Percentiles rank a stretch among this genome's conserved stretches.
Evolutionary conservation across 306 rosid genomes (phyloP).

Genomic region (Oxytropis ochrocephala): DNA sequence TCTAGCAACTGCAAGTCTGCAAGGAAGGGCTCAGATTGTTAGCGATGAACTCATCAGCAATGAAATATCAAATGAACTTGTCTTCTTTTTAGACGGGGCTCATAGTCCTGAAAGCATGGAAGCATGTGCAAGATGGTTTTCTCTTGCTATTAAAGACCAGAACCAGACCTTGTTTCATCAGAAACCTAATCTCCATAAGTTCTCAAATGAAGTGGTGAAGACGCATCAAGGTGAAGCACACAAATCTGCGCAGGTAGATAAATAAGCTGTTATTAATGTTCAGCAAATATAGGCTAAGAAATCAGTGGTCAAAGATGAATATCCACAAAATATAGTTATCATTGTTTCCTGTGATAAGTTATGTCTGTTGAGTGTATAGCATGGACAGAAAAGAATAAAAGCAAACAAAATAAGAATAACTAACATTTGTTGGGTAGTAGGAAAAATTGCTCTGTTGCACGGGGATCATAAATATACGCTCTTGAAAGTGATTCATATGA

Average conservation of each 20-base stretch:
- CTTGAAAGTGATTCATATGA: constrained; percentile 5
- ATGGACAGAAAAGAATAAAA: constrained; percentile 5
- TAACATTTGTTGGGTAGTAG: background rate
- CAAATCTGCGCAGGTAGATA: constrained; percentile 57
- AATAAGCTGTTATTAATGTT: constrained; percentile 18
- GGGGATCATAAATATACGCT: background rate
- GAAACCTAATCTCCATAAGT: constrained; percentile 29
- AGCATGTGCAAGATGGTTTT: constrained; percentile 85
- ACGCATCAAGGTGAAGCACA: constrained; percentile 24
- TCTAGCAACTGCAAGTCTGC: constrained; percentile 65
- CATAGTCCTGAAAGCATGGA: constrained; percentile 98
- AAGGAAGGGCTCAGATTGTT: constrained; percentile 95
- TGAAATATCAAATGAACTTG: constrained; percentile 50
- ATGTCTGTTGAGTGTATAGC: background rate
- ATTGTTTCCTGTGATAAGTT: background rate
- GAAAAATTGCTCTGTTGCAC: constrained; percentile 12
- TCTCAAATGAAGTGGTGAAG: constrained; percentile 36
- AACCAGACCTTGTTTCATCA: constrained; percentile 32
- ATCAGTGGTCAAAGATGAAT: constrained; percentile 11
- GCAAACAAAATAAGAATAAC: constrained; percentile 9
- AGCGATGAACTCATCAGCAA: constrained; percentile 41
- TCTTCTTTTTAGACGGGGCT: constrained; percentile 90
- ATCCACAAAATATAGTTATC: background rate
- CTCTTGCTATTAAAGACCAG: constrained; percentile 46
- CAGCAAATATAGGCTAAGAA: background rate